Percentiles rank a stretch among this genome's conserved stretches.
These are phyloP conservation scores for Candida ascalaphidarum DNA, from an alignment of 805 yeast genomes.

Conservation along the genomic window DNA sequence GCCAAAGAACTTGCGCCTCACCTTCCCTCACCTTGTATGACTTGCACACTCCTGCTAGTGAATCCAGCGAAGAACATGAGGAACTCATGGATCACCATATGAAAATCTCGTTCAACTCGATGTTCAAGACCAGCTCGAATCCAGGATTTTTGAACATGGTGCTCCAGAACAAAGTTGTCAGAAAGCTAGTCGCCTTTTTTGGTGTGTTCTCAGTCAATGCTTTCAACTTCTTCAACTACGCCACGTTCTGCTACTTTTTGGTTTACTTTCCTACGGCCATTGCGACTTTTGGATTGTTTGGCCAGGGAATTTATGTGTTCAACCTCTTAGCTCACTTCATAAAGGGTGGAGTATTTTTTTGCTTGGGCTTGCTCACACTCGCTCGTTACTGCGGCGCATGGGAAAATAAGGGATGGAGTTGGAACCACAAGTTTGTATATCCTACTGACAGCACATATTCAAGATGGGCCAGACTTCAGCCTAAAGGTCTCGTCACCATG, in stretches of 20 bases:
- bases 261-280: conserved; percentile 51
- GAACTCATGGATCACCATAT: conserved; percentile 16
- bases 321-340: conserved; percentile 90
- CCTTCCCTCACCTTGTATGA: too few species aligned
- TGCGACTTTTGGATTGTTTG: conserved; percentile 64
- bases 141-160: conserved; percentile 18
- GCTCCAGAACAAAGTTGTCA: too few species aligned
- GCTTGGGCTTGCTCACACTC: conserved; percentile 69
- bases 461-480: conserved; percentile 21
- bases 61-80: conserved; percentile 9
- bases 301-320: conserved; percentile 59
- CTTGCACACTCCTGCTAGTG: too few species aligned
- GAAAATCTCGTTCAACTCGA: conserved; percentile 15
- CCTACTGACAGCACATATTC: conserved; percentile 13
- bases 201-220: conserved; percentile 1
- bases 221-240: conserved; percentile 52
- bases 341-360: conserved; percentile 85
- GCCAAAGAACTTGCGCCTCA: conserved; percentile 6
- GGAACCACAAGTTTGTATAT: conserved; percentile 48
- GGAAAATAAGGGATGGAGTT: conserved; percentile 73
- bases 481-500: conserved; percentile 56
- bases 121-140: conserved; percentile 7
- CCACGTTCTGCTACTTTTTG: conserved; percentile 51
- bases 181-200: conserved; percentile 4
- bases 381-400: conserved; percentile 86